A percentile compares a stretch with the other conserved stretches of the same genome.
Evolutionary conservation across 129 eudicot species (phyloP).

Genomic region (Artemisia tridentata): DNA sequence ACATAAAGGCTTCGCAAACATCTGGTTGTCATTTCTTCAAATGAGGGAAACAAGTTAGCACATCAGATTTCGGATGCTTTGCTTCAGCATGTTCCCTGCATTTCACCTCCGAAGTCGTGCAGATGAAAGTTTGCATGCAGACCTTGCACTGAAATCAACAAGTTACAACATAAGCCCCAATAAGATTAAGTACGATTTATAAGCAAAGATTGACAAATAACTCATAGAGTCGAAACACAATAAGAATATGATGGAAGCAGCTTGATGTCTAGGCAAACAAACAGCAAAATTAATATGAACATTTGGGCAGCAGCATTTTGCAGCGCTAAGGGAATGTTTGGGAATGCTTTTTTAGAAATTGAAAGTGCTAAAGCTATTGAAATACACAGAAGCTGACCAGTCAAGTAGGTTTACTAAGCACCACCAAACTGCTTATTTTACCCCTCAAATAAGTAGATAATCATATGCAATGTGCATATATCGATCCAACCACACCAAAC

Average conservation of each 20-base stretch:
- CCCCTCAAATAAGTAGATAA: no score
- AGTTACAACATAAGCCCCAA: background rate
- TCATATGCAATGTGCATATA: no score
- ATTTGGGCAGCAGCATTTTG: background rate
- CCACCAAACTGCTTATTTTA: no score
- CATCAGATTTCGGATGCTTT: slow-evolving; percentile 76
- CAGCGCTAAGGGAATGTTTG: no score
- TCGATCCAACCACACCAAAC: no score
- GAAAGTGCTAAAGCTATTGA: no score
- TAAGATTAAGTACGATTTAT: background rate
- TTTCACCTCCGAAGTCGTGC: slow-evolving; percentile 92
- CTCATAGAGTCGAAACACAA: no score
- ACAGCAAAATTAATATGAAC: background rate
- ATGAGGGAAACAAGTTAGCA: slow-evolving; percentile 61
- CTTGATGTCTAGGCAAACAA: background rate
- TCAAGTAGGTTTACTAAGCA: no score
- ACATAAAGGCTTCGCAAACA: slow-evolving; percentile 7
- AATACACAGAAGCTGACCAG: no score
- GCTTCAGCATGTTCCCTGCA: slow-evolving; percentile 94
- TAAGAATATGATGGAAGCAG: no score
- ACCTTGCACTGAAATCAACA: slow-evolving; percentile 65
- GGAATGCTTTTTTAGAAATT: no score
- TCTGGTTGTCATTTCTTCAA: slow-evolving; percentile 50
- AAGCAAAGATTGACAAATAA: no score
- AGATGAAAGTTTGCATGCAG: slow-evolving; percentile 90